These are phyloP conservation scores for Rhodotorula sp. DNA, from an alignment of 1,284 basidiomycete genomes.

Conservation along the genomic window DNA sequence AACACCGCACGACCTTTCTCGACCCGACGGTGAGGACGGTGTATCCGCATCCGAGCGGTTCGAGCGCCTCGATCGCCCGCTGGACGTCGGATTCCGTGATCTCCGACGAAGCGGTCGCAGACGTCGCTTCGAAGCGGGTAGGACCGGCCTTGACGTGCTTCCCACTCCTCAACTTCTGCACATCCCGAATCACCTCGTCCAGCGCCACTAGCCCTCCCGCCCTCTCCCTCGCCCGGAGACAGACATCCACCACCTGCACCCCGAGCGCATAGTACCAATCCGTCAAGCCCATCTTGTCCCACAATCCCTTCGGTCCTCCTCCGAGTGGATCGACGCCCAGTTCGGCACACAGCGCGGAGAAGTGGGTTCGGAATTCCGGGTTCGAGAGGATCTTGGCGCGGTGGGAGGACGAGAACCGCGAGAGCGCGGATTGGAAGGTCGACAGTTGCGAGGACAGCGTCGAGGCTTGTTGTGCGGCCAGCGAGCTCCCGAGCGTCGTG, in stretches of 20 bases:
- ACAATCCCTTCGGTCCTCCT: conserved; percentile 68
- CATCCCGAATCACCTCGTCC: conserved; percentile 73
- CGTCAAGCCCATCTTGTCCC: conserved; percentile 72
- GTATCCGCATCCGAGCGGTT: conserved; percentile 86
- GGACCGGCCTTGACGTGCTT: neutral
- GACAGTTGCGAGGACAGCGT: conserved; percentile 76
- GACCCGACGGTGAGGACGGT: conserved; percentile 64
- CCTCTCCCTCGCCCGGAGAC: conserved; percentile 77
- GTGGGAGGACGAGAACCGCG: conserved; percentile 77
- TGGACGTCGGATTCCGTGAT: conserved; percentile 79
- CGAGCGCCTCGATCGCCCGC: conserved; percentile 79
- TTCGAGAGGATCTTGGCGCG: conserved; percentile 79
- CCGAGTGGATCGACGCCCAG: conserved; percentile 92
- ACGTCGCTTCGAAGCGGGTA: neutral
- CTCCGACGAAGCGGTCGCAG: conserved; percentile 6
- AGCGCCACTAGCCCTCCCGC: conserved; percentile 93
- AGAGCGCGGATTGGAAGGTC: conserved; percentile 77
- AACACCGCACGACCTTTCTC: conserved; percentile 48
- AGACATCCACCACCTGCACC: conserved; percentile 95
- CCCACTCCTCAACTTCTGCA: conserved; percentile 67
- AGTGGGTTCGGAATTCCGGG: conserved; percentile 83
- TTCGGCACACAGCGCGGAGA: conserved; percentile 92
- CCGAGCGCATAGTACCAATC: conserved; percentile 97
- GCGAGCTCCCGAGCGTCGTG: conserved; percentile 66
- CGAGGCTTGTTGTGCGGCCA: conserved; percentile 73